A percentile compares a stretch with the other conserved stretches of the same genome.
Evolutionary conservation across 1,139 yeast genomes (phyloP).

Genomic region (Kazachstania sp.): DNA sequence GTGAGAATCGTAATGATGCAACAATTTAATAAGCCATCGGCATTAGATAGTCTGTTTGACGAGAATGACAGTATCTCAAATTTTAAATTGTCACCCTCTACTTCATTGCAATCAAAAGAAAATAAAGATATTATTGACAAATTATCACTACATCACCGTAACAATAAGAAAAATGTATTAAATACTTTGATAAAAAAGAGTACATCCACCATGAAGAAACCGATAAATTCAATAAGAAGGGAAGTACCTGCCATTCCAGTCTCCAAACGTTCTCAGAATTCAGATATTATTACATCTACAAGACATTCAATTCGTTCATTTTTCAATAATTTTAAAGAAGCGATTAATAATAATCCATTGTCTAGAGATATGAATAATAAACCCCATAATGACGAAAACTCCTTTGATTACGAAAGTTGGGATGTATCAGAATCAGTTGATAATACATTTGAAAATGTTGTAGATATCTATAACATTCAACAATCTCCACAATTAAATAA

Average conservation of each 20-base stretch:
- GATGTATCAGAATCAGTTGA: neutral
- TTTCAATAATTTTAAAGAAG: neutral
- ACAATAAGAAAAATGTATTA: neutral
- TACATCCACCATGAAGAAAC: neutral
- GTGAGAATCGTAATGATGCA: neutral
- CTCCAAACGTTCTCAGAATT: neutral
- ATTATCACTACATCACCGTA: neutral
- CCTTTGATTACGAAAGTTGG: neutral
- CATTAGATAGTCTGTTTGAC: neutral
- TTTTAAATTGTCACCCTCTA: neutral
- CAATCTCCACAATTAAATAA: neutral
- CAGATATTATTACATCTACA: neutral
- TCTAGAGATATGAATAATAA: neutral
- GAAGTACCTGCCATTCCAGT: neutral
- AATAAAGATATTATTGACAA: neutral
- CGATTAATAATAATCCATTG: neutral
- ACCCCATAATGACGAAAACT: neutral
- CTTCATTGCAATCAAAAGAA: neutral
- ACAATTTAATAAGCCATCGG: neutral
- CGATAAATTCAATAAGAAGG: neutral
- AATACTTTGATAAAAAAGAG: neutral
- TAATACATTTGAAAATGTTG: neutral
- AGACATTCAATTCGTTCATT: neutral
- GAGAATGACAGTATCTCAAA: constrained; percentile 1
- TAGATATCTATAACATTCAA: neutral